Evolutionary conservation across 441 rosid species (phyloP), one percentile per base, ranked within the genome.

Genomic region (Isatis lusitanica): DNA sequence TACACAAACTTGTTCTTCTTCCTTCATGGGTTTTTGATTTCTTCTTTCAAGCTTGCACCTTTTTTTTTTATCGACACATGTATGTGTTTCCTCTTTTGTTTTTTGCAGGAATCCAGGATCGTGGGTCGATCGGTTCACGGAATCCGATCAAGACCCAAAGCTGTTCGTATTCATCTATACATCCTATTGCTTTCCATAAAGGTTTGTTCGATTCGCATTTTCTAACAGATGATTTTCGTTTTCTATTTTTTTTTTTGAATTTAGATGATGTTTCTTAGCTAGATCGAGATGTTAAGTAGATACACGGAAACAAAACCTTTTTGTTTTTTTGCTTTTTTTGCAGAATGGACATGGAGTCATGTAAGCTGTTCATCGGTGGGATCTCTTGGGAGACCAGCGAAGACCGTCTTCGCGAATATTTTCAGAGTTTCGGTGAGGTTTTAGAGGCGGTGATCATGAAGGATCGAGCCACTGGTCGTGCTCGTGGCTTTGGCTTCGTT

Each of bases 371-470:
- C 79, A 66, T 89, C 44, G 94, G 91, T 77, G 94, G 94, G 76
- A 89, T 89, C 74, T 89, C 93, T 11, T 88, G 93, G 93, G 93
- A 88, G 79, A 88, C 93, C 6, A 88, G 81, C 57, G 93, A 88
- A 81, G 93, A 87, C 28, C 88, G 91, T 66, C 86, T 88, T 8
- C 85, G 86, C 28, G 91, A 85, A 39, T 86, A 88, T 82, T 88
- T 88, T 70, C 87, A 74, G 62, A 81, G 75, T 53, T 88, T 88
- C 70, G 93, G 93, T 61, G 90, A 83, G 63, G 88, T 89, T 70
- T 40, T 84, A 21, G 91, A 89, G 80, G 88, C 91, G 10, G 90
- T 89, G 44, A 85, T 89, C 43, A 89, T 89, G 94, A 89, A 84
- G 81, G 94, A 89, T 81, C 86, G 94, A 56, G 87, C 90, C 70